Conservation (phyloP, 805 yeast genomes). For the Ascoidea rubescens region DNA sequence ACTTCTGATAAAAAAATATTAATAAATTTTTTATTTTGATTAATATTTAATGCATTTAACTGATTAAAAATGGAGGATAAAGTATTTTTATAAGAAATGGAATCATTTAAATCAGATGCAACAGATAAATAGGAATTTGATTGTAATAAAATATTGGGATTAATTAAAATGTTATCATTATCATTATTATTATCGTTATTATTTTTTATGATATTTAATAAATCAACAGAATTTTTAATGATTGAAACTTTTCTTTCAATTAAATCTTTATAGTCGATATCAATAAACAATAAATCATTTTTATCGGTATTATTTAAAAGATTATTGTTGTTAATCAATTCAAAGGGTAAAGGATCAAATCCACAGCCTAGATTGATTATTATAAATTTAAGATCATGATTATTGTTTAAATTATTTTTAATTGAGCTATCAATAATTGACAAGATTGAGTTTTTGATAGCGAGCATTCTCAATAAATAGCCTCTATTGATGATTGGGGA, state of each 20-base stretch:
- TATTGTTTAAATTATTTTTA: conserved; percentile 7
- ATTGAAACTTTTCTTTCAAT: conserved; percentile 39
- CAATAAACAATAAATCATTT: conserved; percentile 37
- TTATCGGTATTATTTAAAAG: conserved; percentile 16
- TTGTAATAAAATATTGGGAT: conserved; percentile 13
- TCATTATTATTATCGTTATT: conserved; percentile 2
- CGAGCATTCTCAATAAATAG: conserved; percentile 68
- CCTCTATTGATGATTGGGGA: conserved; percentile 77
- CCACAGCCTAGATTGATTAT: conserved; percentile 74
- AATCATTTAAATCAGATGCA: conserved; percentile 54
- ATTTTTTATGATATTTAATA: conserved; percentile 30
- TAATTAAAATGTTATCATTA: not conserved
- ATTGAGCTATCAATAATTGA: conserved; percentile 25
- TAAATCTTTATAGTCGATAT: conserved; percentile 65
- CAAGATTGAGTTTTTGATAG: conserved; percentile 39
- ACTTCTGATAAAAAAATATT: conserved; percentile 70
- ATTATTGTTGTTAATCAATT: conserved; percentile 23
- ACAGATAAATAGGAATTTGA: conserved; percentile 38
- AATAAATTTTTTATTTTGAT: conserved; percentile 13
- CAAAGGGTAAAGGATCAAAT: conserved; percentile 49
- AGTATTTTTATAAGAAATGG: conserved; percentile 19
- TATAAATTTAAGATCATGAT: conserved; percentile 18
- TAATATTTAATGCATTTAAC: not conserved
- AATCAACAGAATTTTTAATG: conserved; percentile 33
- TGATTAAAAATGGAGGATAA: not conserved